A percentile compares a stretch with the other conserved stretches of the same genome.
Evolutionary conservation across 116 monocot genomes (phyloP).

Genomic region (Dioscorea cayenensis): DNA sequence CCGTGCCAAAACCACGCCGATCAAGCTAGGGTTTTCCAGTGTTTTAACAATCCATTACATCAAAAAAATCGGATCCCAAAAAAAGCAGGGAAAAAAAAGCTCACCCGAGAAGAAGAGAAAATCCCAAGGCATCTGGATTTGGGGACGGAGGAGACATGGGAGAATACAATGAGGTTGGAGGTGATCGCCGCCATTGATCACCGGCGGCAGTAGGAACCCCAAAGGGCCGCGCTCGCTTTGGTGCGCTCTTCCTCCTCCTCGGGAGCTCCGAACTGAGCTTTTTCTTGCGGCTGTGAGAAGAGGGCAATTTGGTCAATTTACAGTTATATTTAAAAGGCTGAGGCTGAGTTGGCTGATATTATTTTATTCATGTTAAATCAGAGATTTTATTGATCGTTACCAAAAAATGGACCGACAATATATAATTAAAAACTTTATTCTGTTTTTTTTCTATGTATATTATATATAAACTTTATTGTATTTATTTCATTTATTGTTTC

Average conservation of each 20-base stretch:
- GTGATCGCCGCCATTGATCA: neutral
- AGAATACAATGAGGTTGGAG: neutral
- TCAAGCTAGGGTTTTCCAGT: neutral
- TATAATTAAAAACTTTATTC: too few relatives aligned
- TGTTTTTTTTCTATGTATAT: too few relatives aligned
- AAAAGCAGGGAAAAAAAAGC: neutral
- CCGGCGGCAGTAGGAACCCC: neutral
- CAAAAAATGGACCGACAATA: too few relatives aligned
- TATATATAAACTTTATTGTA: too few relatives aligned
- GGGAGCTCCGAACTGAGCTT: neutral
- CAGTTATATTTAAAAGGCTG: too few relatives aligned
- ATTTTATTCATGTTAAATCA: too few relatives aligned
- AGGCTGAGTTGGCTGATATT: too few relatives aligned
- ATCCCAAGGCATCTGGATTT: neutral
- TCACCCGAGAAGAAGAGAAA: conserved; percentile 1
- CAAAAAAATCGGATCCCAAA: neutral
- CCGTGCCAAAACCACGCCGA: too few relatives aligned
- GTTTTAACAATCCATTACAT: neutral
- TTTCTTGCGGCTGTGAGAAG: neutral
- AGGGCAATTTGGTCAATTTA: neutral
- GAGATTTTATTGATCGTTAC: too few relatives aligned
- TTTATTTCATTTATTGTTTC: too few relatives aligned
- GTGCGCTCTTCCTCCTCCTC: neutral
- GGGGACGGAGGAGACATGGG: neutral
- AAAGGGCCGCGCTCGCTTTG: too few relatives aligned